Base-by-base conservation (phyloP, 129 eudicot species). In the Artemisia annua region DNA sequence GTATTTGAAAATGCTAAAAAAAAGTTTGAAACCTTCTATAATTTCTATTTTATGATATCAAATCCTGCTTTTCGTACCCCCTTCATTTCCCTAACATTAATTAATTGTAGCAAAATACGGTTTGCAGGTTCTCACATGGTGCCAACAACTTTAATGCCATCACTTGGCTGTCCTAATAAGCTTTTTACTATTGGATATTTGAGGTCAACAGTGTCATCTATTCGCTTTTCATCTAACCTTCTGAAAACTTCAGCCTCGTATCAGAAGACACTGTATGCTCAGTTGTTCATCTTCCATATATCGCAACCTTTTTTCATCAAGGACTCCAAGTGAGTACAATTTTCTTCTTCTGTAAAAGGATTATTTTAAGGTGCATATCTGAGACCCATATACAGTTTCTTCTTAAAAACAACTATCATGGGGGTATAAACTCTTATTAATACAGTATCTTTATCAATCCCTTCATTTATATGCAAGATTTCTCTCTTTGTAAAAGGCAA, bases 71-170 rank as follows among this genome's bases (percentile, higher is more conserved):
- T 26, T 12, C 30, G 0, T 11, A 22, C 39, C 12, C 56, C 56
- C 56, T 14, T 51, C 18, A 5, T 15, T 15, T 52, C 5, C 57
- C 19, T 12, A 15, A 52, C 7, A 16, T 14, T 7, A 52, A 16
- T 52, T 52, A 24, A 60, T 59, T 32, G 22, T 51, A 50, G 18
- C 15, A 30, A 63, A 62, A 30, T 26, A 68, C 60, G 63, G 49
- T 24, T 63, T 81, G 63, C 82, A 82, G 86, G 83, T 62, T 85
- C 61, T 62, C 76, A 66, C 70, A 82, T 87, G 89, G 75, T 77
- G 46, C 67, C 80, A 57, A 72, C 76, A 51, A 46, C 53, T 74
- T 75, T 66, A 68, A 70, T 75, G 84, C 82, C 76, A 76, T 68
- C 77, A 73, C 35, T 43, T 65, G 72, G 66, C 73, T 59, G 48